Evolutionary conservation across 495 filamentous ascomycete species (phyloP).

Genomic region (Parachaetomium inaequale): DNA sequence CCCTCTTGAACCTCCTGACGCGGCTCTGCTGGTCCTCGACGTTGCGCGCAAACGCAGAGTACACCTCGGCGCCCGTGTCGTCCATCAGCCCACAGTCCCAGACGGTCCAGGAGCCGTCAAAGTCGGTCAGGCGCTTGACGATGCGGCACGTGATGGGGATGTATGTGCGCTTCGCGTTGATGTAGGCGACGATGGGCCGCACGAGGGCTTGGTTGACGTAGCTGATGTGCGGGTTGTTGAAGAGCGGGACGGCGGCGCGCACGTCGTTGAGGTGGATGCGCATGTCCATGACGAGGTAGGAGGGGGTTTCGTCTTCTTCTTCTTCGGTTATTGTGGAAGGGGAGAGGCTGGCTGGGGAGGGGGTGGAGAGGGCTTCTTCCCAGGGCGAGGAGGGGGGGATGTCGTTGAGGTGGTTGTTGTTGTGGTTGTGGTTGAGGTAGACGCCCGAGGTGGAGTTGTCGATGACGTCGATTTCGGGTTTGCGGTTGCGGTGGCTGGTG

Average conservation of each 20-base stretch:
- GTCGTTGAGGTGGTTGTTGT: slow-evolving; percentile 5
- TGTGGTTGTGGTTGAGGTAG: neutral
- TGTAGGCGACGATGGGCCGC: slow-evolving; percentile 96
- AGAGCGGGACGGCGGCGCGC: slow-evolving; percentile 84
- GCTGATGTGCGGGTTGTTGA: slow-evolving; percentile 75
- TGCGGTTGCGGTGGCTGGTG: slow-evolving; percentile 26
- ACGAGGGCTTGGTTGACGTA: slow-evolving; percentile 96
- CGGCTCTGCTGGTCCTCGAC: slow-evolving; percentile 82
- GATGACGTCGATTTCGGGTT: slow-evolving; percentile 27
- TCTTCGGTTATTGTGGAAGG: neutral
- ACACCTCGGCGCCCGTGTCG: slow-evolving; percentile 89
- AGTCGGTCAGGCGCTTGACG: slow-evolving; percentile 80
- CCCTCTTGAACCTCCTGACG: slow-evolving; percentile 85
- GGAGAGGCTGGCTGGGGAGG: slow-evolving; percentile 3
- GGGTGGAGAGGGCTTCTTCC: slow-evolving; percentile 1
- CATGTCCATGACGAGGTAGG: slow-evolving; percentile 84
- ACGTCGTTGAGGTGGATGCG: slow-evolving; percentile 89
- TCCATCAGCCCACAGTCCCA: slow-evolving; percentile 95
- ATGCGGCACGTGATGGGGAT: slow-evolving; percentile 94
- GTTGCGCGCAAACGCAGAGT: slow-evolving; percentile 84
- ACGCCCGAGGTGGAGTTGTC: slow-evolving; percentile 18
- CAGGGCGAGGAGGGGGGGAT: neutral
- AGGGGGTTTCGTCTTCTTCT: slow-evolving; percentile 48
- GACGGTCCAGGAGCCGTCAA: slow-evolving; percentile 93
- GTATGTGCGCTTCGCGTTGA: slow-evolving; percentile 88